Evolutionary conservation across 2,329 filamentous ascomycete genomes (phyloP).

Genomic region (Penicillium sp.): DNA sequence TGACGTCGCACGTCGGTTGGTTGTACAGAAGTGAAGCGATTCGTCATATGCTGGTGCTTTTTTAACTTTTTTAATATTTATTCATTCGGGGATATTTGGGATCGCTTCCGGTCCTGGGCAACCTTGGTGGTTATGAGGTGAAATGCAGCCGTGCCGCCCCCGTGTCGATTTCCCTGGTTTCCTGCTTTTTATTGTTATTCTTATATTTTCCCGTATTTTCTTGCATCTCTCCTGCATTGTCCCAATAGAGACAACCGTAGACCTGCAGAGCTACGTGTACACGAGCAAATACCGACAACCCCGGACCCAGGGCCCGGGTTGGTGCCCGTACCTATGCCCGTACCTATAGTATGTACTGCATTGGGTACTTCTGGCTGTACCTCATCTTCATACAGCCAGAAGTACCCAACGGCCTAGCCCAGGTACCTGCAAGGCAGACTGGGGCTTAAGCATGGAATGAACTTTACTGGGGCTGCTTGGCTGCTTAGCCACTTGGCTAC

Average conservation of each 20-base stretch:
- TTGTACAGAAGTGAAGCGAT: background rate
- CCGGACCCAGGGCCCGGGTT: background rate
- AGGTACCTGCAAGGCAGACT: slow-evolving; percentile 4
- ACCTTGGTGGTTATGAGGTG: background rate
- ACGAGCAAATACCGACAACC: background rate
- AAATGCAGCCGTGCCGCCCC: background rate
- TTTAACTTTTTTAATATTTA: background rate
- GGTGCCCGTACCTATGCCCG: background rate
- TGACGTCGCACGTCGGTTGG: background rate
- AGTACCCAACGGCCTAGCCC: background rate
- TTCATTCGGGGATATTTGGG: background rate
- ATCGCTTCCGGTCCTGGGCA: slow-evolving; percentile 1
- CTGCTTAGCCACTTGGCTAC: background rate
- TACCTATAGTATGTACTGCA: background rate
- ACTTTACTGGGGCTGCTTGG: background rate
- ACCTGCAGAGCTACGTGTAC: background rate
- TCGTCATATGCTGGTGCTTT: background rate
- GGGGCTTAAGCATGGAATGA: background rate
- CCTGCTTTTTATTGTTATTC: background rate
- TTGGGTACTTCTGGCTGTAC: background rate
- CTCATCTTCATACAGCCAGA: too few species aligned
- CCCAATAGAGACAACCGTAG: background rate
- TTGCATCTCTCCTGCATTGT: background rate
- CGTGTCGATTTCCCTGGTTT: background rate
- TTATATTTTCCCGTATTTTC: background rate